phyloP scores from a whole-genome alignment of 2,329 filamentous ascomycete genomes.

The Achaetomium macrosporum region DNA sequence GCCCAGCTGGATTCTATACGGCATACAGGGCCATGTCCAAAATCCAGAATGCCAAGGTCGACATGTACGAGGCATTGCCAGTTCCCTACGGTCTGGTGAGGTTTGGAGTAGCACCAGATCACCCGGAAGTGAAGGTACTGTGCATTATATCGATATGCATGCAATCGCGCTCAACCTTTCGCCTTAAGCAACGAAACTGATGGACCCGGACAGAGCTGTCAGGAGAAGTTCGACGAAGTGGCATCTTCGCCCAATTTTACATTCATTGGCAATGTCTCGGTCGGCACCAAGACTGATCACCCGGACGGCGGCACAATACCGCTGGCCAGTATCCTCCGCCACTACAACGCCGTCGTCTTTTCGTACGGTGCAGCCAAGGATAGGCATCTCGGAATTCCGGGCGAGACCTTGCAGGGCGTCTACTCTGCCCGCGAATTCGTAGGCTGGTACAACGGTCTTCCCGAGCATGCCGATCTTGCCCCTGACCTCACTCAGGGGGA shows the following conservation, averaged over 20 bases:
- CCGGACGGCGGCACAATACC: conserved; percentile 50
- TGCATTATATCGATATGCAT: too few relatives aligned
- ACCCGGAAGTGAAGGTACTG: conserved; percentile 95
- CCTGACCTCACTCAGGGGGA: conserved; percentile 71
- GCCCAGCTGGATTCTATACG: conserved; percentile 93
- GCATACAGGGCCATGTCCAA: conserved; percentile 78
- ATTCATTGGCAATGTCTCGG: conserved; percentile 82
- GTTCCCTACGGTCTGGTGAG: conserved; percentile 89
- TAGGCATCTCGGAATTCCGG: conserved; percentile 68
- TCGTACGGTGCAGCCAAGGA: conserved; percentile 89
- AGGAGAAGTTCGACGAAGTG: conserved; percentile 88
- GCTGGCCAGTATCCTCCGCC: conserved; percentile 61
- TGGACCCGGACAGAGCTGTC: conserved; percentile 63
- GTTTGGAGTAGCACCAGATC: conserved; percentile 95
- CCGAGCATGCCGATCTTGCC: conserved; percentile 67
- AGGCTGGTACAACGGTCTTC: conserved; percentile 96
- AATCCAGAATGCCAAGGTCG: conserved; percentile 65
- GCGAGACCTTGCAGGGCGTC: conserved; percentile 69
- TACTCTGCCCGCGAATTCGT: conserved; percentile 91
- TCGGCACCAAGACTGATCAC: conserved; percentile 51
- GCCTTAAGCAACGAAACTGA: neutral
- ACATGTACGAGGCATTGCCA: conserved; percentile 95
- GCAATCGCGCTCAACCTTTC: neutral
- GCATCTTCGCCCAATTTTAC: conserved; percentile 76
- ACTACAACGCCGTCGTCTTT: conserved; percentile 91